Base-by-base conservation (phyloP, 2,329 filamentous ascomycete genomes). In the Podosphaera fusca region DNA sequence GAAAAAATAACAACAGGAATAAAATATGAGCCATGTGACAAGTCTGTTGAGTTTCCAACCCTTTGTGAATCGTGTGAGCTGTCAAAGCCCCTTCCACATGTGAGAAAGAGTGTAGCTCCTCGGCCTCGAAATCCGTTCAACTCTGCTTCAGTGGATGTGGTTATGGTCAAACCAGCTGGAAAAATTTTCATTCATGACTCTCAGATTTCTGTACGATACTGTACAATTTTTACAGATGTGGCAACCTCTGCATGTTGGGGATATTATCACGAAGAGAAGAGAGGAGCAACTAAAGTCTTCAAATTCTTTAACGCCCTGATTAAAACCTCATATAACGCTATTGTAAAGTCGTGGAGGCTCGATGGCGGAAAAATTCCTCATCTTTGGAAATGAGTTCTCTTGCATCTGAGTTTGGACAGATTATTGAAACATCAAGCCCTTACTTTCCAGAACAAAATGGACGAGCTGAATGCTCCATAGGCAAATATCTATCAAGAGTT, bases 271-370 rank as follows among this genome's bases (percentile, higher is more conserved):
- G 36, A 55, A 5, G 52, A 42, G 7, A 55, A 55, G 14, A 55
- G 14, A n/a, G 52, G 33, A 1, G 52, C 52, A 55, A 21, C 52
- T 2, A 35, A 55, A 2, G 6, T 21, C 3, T 40, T 55, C 7
- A 40, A 55, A 29, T 40, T 40, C 8, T 55, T 55, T 12, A 55
- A 42, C 10, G 52, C 36, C 2, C 21, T 55, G 1, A 55, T 55
- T 9, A 42, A 45, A 30, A 55, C 9, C 12, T 36, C 29, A 30
- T 55, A 45, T 9, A 42, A 55, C 21, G 36, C 36, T 45, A n/a
- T 54, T 42, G 52, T 45, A 55, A 55, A 55, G 7, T 55, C 52
- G 30, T 55, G 52, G 52, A 55, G 36, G 45, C n/a, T 55, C 14
- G 29, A 55, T 30, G 2, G 52, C 2, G 52, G 52, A 5, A 55